Base-by-base conservation (phyloP, 2,329 filamentous ascomycete genomes). In the Aspergillus bombycis region DNA sequence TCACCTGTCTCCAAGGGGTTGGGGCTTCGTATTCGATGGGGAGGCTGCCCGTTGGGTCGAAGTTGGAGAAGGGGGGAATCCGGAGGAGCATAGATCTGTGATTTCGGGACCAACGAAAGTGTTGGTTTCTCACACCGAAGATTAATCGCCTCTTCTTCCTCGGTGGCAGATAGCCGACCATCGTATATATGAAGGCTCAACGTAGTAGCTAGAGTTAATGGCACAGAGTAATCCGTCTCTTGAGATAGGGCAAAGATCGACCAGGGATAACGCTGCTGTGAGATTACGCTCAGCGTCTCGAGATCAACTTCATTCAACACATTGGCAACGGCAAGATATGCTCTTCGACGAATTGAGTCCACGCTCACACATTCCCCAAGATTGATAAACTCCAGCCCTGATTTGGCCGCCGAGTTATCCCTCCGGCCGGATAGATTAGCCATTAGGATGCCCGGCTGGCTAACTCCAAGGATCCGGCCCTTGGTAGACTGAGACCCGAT, bases 311-410 rank as follows among this genome's bases (percentile, higher is more conserved):
- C 92, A 58, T 93, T 89, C 5, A 97, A 84, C 45, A 87, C 82
- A 72, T 89, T 90, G 61, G 91, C 89, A 12, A 95, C 88, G 2
- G 92, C 92, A 77, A 97, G 89, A 76, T 92, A 96, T 14, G 89
- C 93, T 71, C 85, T 86, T 70, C 88, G 84, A 41, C 82, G 82
- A 52, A 82, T 76, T 70, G 86, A 91, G 78, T 96, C 89, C 55
- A 97, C 85, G 72, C 89, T 93, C 52, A 97, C 90, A 72, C 91
- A 93, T 75, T 97, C 93, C 0, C 92, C 91, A 0, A 93, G 88
- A 50, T 62, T 84, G 77, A 68, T 72, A 60, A 79, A 78, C 21
- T 77, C 73, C 46, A 76, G 56, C 1, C 69, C 61, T n/a, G 75
- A 61, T 62, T 73, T 75, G 2, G 73, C 68, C 16, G 66, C 59